These are phyloP conservation scores for Ogataea parapolymorpha DNA, from an alignment of 805 yeast species.

Conservation along the genomic window DNA sequence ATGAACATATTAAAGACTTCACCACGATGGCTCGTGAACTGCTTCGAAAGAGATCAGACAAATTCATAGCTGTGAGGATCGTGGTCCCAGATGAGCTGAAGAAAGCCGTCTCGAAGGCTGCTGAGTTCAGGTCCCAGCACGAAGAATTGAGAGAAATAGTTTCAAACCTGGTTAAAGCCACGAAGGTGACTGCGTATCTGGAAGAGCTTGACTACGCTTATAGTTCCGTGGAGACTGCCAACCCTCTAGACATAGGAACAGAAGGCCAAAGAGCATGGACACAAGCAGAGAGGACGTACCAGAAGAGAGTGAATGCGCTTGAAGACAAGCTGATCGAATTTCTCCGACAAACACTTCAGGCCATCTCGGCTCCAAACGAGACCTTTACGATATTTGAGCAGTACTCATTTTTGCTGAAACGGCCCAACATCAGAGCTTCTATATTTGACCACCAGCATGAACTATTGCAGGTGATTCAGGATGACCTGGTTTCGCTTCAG, in stretches of 20 bases:
- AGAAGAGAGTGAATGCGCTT: constrained; percentile 38
- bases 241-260: constrained; percentile 36
- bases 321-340: constrained; percentile 44
- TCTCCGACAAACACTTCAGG: constrained; percentile 38
- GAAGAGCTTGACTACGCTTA: constrained; percentile 41
- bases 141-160: constrained; percentile 38
- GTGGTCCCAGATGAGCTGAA: constrained; percentile 40
- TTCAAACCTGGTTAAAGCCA: constrained; percentile 4
- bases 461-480: constrained; percentile 45
- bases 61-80: constrained; percentile 62
- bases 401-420: constrained; percentile 45
- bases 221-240: constrained; percentile 35
- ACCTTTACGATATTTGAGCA: constrained; percentile 50
- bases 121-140: constrained; percentile 51
- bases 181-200: constrained; percentile 19
- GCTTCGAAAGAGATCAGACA: constrained; percentile 68
- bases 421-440: constrained; percentile 56
- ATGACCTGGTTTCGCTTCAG: constrained; percentile 44
- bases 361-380: constrained; percentile 42
- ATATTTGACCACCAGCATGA: constrained; percentile 56
- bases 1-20: constrained; percentile 58
- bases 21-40: constrained; percentile 69
- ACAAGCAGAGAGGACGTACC: constrained; percentile 39
- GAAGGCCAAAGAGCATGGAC: constrained; percentile 42
- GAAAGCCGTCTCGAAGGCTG: constrained; percentile 42